Percentiles rank a stretch among this genome's conserved stretches.
phyloP scores from a whole-genome alignment of 129 eudicot genomes.

The Tagetes erecta region DNA sequence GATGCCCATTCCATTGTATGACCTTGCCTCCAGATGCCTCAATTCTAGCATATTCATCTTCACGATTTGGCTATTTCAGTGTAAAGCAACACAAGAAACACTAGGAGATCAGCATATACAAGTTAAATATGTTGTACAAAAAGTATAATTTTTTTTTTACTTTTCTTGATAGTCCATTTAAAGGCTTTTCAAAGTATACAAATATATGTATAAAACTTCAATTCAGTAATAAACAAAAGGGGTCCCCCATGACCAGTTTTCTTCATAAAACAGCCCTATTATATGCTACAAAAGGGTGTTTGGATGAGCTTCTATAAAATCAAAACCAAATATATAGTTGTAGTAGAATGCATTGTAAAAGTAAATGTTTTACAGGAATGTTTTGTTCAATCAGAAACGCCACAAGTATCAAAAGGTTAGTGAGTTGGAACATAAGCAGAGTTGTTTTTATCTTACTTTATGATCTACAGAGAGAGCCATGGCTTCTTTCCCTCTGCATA shows the following conservation, averaged over 20 bases:
- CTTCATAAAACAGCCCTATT: neutral
- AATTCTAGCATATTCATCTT: conserved; percentile 78
- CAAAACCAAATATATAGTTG: neutral
- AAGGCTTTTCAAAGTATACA: neutral
- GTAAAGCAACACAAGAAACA: neutral
- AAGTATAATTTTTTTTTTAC: too few species aligned
- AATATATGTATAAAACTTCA: neutral
- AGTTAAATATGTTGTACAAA: neutral
- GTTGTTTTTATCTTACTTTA: conserved; percentile 41
- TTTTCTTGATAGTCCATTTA: neutral
- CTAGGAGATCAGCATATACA: conserved; percentile 10
- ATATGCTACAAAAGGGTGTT: conserved; percentile 1
- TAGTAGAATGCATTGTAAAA: neutral
- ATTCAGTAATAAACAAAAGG: neutral
- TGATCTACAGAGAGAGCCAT: conserved; percentile 63
- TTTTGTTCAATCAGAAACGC: too few species aligned
- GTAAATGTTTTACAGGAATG: neutral
- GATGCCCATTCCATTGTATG: conserved; percentile 91
- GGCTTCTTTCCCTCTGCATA: conserved; percentile 66
- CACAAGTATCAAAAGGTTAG: neutral
- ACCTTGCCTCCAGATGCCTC: conserved; percentile 93
- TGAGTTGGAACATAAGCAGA: neutral
- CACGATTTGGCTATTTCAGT: conserved; percentile 64
- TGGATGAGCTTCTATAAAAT: neutral
- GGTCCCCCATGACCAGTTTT: neutral